Base-by-base conservation (phyloP, 768 basidiomycete species). In the Inosperma sp. region DNA sequence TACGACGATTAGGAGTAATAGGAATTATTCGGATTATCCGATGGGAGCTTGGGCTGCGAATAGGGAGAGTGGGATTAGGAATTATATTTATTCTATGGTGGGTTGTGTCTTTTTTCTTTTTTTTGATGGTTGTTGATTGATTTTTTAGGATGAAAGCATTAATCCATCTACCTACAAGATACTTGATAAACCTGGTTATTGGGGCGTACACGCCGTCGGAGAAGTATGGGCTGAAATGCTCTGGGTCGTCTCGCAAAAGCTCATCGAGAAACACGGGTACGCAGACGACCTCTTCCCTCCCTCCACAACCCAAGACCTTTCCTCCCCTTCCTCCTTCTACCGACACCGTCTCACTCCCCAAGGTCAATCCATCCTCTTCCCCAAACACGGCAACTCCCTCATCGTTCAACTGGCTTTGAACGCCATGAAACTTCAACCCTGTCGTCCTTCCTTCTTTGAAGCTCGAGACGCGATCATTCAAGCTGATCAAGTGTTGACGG, bases 11-110 rank as follows among this genome's bases (percentile, higher is more conserved):
- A 82, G 93, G 41, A 87, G 86, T 70, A 86, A 75, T 41, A 75
- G 75, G 62, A 69, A 69, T 44, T 89, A 93, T 71, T 76, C 78
- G 3, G 87, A 93, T 65, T 93, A 82, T 59, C 71, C 86, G 2
- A 96, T 98, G 94, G 95, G 95, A 41, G 78, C 88, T 7, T 99
- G 95, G 95, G 94, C 94, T 42, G 83, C 91, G 10, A 94, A 94
- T 70, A 70, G 74, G 26, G 72, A 55, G 1, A 64, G 52, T 1
- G 95, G 93, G 34, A 96, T 97, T 63, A 75, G 95, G 46, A 93
- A 93, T 74, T 97, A 82, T 69, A 67, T 76, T 8, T 98, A 98
- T 75, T 92, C 91, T 31, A 59, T 82, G 55, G 79, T 80, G 55
- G 14, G 74, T 68, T 1, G 17, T 30, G 25, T 37, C 13, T 17